A percentile compares a stretch with the other conserved stretches of the same genome.
These are phyloP conservation scores for Malus hybrid DNA, from an alignment of 331 rosid species.

Conservation along the genomic window DNA sequence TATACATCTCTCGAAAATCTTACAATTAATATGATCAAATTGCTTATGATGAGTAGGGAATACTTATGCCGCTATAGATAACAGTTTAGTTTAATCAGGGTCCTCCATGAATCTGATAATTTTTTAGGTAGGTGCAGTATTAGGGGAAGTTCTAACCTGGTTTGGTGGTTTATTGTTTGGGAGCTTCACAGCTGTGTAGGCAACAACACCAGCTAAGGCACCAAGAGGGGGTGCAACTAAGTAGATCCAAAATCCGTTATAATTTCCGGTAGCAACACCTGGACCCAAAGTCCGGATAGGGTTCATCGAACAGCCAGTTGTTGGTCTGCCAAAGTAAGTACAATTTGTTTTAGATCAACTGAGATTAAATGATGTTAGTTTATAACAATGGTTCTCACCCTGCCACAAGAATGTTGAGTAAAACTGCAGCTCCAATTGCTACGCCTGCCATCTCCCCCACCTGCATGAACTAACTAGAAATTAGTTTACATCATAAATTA, in stretches of 20 bases:
- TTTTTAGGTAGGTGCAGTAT: too few species aligned
- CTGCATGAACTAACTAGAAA: slow-evolving; percentile 14
- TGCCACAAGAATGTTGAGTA: slow-evolving; percentile 43
- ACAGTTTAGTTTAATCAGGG: too few species aligned
- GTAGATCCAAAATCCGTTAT: slow-evolving; percentile 50
- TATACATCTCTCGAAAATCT: too few species aligned
- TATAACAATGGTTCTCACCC: slow-evolving; percentile 28
- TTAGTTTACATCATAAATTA: background rate
- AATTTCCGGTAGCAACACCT: slow-evolving; percentile 73
- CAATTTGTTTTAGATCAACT: background rate
- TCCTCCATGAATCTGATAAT: too few species aligned
- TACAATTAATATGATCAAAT: too few species aligned
- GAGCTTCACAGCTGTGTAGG: slow-evolving; percentile 26
- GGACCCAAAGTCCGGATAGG: slow-evolving; percentile 84
- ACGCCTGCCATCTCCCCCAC: slow-evolving; percentile 71
- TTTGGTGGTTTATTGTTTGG: background rate
- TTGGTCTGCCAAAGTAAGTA: slow-evolving; percentile 22
- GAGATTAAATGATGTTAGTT: background rate
- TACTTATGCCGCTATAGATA: too few species aligned
- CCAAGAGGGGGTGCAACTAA: slow-evolving; percentile 74
- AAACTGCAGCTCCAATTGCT: slow-evolving; percentile 63
- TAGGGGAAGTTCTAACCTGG: slow-evolving; percentile 18
- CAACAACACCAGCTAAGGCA: slow-evolving; percentile 61
- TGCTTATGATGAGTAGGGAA: too few species aligned
- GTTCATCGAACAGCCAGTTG: slow-evolving; percentile 70